Evolutionary conservation across 768 basidiomycete genomes (phyloP), one percentile per base, ranked within the genome.

Genomic region (Kondoa malvinella): DNA sequence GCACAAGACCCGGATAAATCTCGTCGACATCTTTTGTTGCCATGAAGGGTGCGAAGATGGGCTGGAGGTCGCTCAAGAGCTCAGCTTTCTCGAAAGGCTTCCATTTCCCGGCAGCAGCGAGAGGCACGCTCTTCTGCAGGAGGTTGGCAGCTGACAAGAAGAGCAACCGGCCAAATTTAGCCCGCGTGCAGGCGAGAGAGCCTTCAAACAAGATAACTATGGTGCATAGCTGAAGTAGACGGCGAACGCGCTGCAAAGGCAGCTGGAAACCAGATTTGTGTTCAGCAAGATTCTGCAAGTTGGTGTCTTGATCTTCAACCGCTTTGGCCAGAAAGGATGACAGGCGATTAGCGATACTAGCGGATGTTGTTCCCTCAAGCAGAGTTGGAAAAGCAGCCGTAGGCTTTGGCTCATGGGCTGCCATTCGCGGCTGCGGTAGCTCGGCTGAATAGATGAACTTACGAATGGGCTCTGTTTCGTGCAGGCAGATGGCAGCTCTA

Each of bases 51-150:
- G 71, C 79, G 25, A 85, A 78, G 57, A 92, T 75, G 30, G 86
- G 85, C 65, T 86, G 83, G 27, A 94, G 77, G 0, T 83, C 85
- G 56, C 81, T 79, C 58, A 88, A 74, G 8, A 95, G 81, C 14
- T 85, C 70, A 0, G 84, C 80, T 72, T 84, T 83, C 72, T 92
- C 88, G 8, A 82, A 76, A 0, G 78, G 71, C 0, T 81, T 83
- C 86, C 87, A 87, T 17, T 77, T 80, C 21, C 76, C 71, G 56
- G 71, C 27, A 3, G 77, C 75, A 30, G 78, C 79, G 75, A 25
- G 81, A 68, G 69, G 83, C 71, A 21, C 81, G 76, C 34, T 78
- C 71, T 80, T 72, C 1, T 75, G 68, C 2, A 83, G 70, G 1
- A 84, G 73, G 71, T 83, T 84, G 70, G 83, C 83, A 0, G 87